Evolutionary conservation across 2,329 filamentous ascomycete species (phyloP).

Genomic region (Atkinsonella texensis): DNA sequence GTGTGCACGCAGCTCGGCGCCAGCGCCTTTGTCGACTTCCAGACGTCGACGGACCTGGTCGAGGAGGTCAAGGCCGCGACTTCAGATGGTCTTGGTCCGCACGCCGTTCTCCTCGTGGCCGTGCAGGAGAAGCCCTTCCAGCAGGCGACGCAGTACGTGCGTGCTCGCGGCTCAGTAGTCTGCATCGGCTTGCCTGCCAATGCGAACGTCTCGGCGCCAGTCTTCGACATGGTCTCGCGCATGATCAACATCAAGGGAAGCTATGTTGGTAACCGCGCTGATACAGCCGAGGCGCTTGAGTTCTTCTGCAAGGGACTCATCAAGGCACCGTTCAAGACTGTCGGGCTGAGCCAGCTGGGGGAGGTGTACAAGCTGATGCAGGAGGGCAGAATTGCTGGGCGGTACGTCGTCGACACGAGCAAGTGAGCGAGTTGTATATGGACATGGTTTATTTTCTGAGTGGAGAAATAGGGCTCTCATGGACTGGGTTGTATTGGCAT

Average conservation of each 20-base stretch:
- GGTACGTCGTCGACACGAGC: constrained; percentile 68
- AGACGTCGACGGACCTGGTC: constrained; percentile 62
- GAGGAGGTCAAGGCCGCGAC: constrained; percentile 75
- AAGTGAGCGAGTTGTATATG: constrained; percentile 24
- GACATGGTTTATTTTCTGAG: constrained; percentile 10
- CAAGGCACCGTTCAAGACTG: constrained; percentile 75
- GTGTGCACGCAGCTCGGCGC: constrained; percentile 63
- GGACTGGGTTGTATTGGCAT: not conserved
- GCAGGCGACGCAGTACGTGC: constrained; percentile 81
- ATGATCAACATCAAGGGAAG: constrained; percentile 90
- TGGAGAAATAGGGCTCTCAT: not conserved
- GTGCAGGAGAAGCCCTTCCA: constrained; percentile 89
- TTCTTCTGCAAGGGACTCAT: constrained; percentile 79
- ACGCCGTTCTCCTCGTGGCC: constrained; percentile 78
- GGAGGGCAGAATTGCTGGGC: constrained; percentile 59
- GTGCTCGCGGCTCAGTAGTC: constrained; percentile 69
- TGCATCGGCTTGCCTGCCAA: constrained; percentile 80
- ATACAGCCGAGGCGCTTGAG: constrained; percentile 79
- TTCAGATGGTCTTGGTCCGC: constrained; percentile 68
- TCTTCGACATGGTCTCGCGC: constrained; percentile 77
- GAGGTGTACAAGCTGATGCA: constrained; percentile 69
- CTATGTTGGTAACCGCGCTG: constrained; percentile 87
- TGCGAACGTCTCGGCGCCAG: constrained; percentile 69
- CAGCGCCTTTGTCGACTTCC: constrained; percentile 68
- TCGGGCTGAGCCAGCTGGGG: constrained; percentile 68